Base-by-base conservation (phyloP, 176 grass and related monocot genomes). In the Echinochloa phyllopogon region DNA sequence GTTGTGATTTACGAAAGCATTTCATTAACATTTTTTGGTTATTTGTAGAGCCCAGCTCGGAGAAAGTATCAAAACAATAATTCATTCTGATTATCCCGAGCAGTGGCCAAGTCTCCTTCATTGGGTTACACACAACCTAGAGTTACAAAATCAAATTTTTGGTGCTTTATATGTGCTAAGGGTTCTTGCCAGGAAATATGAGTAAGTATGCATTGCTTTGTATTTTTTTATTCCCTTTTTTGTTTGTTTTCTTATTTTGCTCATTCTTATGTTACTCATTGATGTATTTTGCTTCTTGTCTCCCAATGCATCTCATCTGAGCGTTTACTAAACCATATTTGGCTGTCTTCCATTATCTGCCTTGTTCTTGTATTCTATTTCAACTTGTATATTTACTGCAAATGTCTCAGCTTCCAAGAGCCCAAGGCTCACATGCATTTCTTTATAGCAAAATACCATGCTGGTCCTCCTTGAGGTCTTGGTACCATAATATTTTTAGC, bases 1-100 rank as follows among this genome's bases (percentile, higher is more conserved):
- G 36, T 44, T 76, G 15, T 16, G 7, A 86, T 80, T 40, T 82
- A 27, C 27, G 44, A 42, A 81, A 64, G 14, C 41, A 85, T 29
- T 85, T 85, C 20, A 9, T 77, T 45, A 50, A 87, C 29, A 53
- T 72, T 81, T 62, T 39, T 49, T 36, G 17, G 17, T 65, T 85
- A 48, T 72, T 87, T 90, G 75, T 64, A 98, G 96, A 88, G 89
- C 91, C 23, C 96, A 98, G 38, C 91, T 98, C 73, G 96, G 96
- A 27, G 96, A 98, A 91, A 94, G 93, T 83, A 92, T 98, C 77
- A 98, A 98, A 90, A 98, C 96, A 18, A 92, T 95, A 78, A 91
- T 98, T 49, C 96, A 92, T 88, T 79, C 79, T 47, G 96, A 98
- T 85, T 98, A 98, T 70, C 96, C 96, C 2, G 93, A 98, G 72